Conservation (phyloP, 345 rosid genomes). For the Citrus medica region DNA sequence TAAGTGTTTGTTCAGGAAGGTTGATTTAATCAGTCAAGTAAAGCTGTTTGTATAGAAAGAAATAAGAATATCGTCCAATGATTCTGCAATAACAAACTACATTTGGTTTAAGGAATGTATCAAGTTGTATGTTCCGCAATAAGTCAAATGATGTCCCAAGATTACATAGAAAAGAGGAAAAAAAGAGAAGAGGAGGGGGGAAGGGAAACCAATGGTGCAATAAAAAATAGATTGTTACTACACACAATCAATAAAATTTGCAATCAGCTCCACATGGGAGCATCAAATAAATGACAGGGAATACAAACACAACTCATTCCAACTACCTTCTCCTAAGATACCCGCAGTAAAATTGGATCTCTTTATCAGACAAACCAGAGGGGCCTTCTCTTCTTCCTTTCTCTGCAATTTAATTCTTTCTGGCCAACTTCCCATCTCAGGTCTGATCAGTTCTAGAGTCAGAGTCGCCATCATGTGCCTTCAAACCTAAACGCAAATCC, state of each 20-base stretch:
- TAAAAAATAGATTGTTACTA: not conserved
- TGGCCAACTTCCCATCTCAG: constrained; percentile 27
- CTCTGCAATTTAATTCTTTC: constrained; percentile 20
- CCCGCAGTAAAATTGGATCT: constrained; percentile 24
- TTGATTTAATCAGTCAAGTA: not conserved
- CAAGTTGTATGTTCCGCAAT: constrained; percentile 2
- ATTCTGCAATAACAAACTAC: not conserved
- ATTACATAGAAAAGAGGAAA: not conserved
- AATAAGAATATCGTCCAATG: too few species aligned
- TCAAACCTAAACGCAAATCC: constrained; percentile 71
- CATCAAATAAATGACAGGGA: constrained; percentile 16
- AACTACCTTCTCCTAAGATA: not conserved
- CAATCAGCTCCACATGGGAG: constrained; percentile 14
- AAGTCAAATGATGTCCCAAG: constrained; percentile 5
- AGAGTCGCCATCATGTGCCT: constrained; percentile 40
- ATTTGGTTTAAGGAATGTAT: not conserved
- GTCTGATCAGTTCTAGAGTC: constrained; percentile 27
- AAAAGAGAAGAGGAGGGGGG: too few species aligned
- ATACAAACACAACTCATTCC: constrained; percentile 16
- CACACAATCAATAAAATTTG: constrained; percentile 18
- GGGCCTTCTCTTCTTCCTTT: constrained; percentile 9
- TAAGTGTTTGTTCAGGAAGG: not conserved
- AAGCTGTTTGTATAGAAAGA: not conserved
- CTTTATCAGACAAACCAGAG: not conserved
- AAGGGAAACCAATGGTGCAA: constrained; percentile 5